Evolutionary conservation across 2,329 filamentous ascomycete species (phyloP).

Genomic region (Massarina eburnea): DNA sequence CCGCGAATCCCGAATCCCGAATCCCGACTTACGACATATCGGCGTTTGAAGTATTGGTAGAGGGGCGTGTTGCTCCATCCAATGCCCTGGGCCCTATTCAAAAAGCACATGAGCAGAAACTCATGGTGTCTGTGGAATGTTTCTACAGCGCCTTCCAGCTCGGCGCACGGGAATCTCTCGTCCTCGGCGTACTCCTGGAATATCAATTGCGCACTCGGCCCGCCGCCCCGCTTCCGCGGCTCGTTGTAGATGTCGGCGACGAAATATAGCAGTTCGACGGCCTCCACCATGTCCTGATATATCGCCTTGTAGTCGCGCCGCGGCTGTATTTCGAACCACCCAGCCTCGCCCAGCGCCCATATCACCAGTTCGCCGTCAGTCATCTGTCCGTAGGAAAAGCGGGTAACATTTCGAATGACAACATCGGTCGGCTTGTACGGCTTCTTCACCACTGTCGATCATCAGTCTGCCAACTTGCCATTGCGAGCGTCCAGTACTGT

Average conservation of each 20-base stretch:
- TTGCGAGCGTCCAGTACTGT: too few relatives aligned
- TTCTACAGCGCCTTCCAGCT: neutral
- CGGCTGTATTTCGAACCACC: slow-evolving; percentile 70
- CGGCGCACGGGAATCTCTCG: neutral
- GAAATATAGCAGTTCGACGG: slow-evolving; percentile 65
- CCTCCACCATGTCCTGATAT: slow-evolving; percentile 63
- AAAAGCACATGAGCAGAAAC: slow-evolving; percentile 51
- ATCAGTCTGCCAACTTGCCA: slow-evolving; percentile 14
- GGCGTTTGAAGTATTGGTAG: slow-evolving; percentile 43
- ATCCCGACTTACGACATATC: slow-evolving; percentile 35
- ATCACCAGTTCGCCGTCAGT: slow-evolving; percentile 61
- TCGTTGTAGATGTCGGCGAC: slow-evolving; percentile 59
- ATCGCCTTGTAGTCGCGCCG: slow-evolving; percentile 58
- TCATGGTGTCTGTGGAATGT: slow-evolving; percentile 41
- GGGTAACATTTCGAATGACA: slow-evolving; percentile 56
- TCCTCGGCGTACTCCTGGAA: slow-evolving; percentile 43
- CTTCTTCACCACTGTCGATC: slow-evolving; percentile 32
- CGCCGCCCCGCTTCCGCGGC: slow-evolving; percentile 44
- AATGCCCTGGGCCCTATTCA: slow-evolving; percentile 47
- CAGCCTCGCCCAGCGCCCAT: slow-evolving; percentile 66
- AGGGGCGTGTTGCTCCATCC: slow-evolving; percentile 48
- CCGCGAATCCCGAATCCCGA: neutral
- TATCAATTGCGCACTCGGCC: slow-evolving; percentile 40
- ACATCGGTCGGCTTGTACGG: slow-evolving; percentile 45
- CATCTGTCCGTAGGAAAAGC: slow-evolving; percentile 53